Base-by-base conservation (phyloP, 768 basidiomycete genomes). In the Sporobolomyces pararoseus region DNA sequence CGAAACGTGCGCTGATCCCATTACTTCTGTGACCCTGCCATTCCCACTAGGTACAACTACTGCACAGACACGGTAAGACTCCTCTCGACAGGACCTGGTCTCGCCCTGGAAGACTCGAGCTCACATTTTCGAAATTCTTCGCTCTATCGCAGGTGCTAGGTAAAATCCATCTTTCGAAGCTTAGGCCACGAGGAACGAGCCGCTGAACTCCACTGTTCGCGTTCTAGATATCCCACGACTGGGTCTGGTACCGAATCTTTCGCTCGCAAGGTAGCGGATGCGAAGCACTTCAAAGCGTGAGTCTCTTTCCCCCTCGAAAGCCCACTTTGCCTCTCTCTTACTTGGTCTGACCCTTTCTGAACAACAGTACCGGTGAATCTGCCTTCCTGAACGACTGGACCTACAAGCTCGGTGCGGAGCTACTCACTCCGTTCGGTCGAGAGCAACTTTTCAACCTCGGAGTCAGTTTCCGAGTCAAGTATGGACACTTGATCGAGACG, bases 321-420 rank as follows among this genome's bases (percentile, higher is more conserved):
- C 50, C 5, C 50, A 7, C n/a, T 10, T 27, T 3, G 50, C 25
- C 47, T 19, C 14, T 94, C 68, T 91, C 17, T 90, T 21, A 89
- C 91, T 0, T 92, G 92, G 70, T n/a, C n/a, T n/a, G n/a, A n/a
- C n/a, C n/a, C n/a, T n/a, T n/a, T n/a, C n/a, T n/a, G n/a, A n/a
- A n/a, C n/a, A n/a, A 21, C 37, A 50, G 19, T 78, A 82, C 82
- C 1, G 90, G 88, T 0, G 81, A 84, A 4, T 79, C 95, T 21
- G 77, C 82, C 0, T 96, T 95, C 77, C 80, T 96, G 81, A 91
- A 92, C 76, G 83, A 84, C 34, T 96, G 92, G 91, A 42, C 84
- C 77, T 94, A 91, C 80, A 89, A 89, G 75, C 85, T 97, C 3
- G 94, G 93, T 19, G 87, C 88, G 81, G 93, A 96, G 77, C 75